Evolutionary conservation across 306 rosid species (phyloP).

Genomic region (Prunus kanzakura): DNA sequence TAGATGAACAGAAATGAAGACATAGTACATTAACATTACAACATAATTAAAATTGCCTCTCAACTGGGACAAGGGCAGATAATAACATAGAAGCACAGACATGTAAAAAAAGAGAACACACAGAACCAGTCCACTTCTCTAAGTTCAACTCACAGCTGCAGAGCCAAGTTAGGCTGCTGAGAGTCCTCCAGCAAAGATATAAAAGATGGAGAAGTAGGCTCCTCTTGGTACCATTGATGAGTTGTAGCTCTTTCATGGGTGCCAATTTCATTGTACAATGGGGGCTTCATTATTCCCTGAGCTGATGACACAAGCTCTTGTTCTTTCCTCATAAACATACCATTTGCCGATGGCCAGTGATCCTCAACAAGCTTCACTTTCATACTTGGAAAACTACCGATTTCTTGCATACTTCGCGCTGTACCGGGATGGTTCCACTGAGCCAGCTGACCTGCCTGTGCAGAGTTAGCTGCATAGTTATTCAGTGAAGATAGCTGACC

Average conservation of each 20-base stretch:
- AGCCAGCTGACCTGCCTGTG: conserved; percentile 7
- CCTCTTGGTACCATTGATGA: conserved; percentile 8
- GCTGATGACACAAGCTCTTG: neutral
- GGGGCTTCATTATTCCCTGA: conserved; percentile 7
- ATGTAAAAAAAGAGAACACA: neutral
- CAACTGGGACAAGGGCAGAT: neutral
- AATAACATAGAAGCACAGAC: neutral
- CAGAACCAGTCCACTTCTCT: neutral
- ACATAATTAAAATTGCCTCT: neutral
- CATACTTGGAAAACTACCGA: neutral
- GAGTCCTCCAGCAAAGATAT: conserved; percentile 12
- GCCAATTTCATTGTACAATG: conserved; percentile 8
- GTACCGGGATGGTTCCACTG: neutral
- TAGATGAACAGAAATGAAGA: neutral
- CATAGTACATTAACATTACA: neutral
- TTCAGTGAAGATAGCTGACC: neutral
- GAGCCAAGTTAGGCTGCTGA: conserved; percentile 29
- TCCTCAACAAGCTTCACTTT: conserved; percentile 1
- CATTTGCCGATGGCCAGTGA: neutral
- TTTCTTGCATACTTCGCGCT: neutral
- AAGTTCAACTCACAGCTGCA: conserved; percentile 29
- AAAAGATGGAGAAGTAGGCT: conserved; percentile 7
- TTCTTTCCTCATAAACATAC: neutral
- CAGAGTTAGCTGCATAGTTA: neutral
- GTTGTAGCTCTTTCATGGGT: neutral